Evolutionary conservation across 2,329 filamentous ascomycete genomes (phyloP).

Genomic region (Ophiostoma tasmaniense): DNA sequence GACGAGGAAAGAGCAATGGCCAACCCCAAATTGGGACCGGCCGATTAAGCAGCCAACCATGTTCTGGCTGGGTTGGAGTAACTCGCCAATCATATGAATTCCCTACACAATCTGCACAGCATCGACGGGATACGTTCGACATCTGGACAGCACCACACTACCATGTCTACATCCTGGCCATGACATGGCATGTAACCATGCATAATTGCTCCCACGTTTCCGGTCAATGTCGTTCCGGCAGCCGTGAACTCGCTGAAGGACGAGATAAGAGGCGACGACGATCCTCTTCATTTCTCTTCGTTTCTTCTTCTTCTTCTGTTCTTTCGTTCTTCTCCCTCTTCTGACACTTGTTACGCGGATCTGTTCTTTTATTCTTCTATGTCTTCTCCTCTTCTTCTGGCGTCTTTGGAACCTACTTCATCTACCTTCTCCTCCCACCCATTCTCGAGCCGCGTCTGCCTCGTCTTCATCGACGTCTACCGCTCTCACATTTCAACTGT

Average conservation of each 20-base stretch:
- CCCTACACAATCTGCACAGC: not conserved
- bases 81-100: not conserved
- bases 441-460: no score
- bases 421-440: not conserved
- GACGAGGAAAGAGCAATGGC: not conserved
- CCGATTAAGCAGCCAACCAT: not conserved
- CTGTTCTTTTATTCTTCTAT: not conserved
- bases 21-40: not conserved
- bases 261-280: not conserved
- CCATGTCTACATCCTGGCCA: not conserved
- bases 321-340: not conserved
- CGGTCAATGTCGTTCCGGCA: not conserved
- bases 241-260: not conserved
- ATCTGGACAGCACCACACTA: not conserved
- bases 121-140: not conserved
- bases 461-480: no score
- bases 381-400: not conserved
- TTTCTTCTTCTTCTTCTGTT: not conserved
- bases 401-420: not conserved
- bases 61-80: not conserved
- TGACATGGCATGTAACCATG: not conserved
- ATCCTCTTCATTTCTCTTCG: not conserved
- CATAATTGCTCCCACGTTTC: not conserved
- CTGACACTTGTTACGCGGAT: not conserved
- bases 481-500: no score